Percentiles rank a stretch among this genome's conserved stretches.
These are phyloP conservation scores for Scalesia atractyloides DNA, from an alignment of 129 eudicot species.

Conservation along the genomic window DNA sequence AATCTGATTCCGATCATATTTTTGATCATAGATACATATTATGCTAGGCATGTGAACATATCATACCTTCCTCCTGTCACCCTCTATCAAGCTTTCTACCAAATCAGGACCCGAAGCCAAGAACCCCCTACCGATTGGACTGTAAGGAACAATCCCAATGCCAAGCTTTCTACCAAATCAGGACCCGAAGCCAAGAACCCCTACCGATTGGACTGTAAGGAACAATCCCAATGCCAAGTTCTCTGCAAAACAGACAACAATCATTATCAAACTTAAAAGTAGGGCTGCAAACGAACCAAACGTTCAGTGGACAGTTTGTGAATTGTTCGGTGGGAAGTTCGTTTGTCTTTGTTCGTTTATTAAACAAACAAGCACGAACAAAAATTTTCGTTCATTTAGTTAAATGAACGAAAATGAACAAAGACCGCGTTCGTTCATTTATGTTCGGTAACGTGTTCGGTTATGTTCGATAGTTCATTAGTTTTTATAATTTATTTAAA, in stretches of 20 bases:
- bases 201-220: slow-evolving; percentile 66
- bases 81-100: slow-evolving; percentile 39
- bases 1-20: neutral
- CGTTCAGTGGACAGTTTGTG: too few relatives aligned
- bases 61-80: slow-evolving; percentile 52
- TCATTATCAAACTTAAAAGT: slow-evolving; percentile 2
- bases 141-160: slow-evolving; percentile 70
- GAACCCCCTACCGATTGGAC: slow-evolving; percentile 63
- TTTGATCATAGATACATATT: neutral
- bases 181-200: slow-evolving; percentile 49
- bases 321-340: neutral
- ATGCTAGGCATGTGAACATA: too few relatives aligned
- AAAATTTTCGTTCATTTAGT: too few relatives aligned
- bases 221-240: slow-evolving; percentile 73
- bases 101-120: slow-evolving; percentile 44
- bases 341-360: too few relatives aligned
- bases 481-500: too few relatives aligned
- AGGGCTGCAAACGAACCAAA: neutral
- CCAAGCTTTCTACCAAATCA: slow-evolving; percentile 51
- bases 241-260: slow-evolving; percentile 21
- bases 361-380: too few relatives aligned
- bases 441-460: too few relatives aligned
- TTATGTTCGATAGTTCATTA: too few relatives aligned
- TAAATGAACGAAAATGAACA: too few relatives aligned
- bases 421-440: too few relatives aligned